A percentile compares a stretch with the other conserved stretches of the same genome.
Evolutionary conservation across 2,329 filamentous ascomycete genomes (phyloP).

Genomic region (Colletotrichum gigasporum): DNA sequence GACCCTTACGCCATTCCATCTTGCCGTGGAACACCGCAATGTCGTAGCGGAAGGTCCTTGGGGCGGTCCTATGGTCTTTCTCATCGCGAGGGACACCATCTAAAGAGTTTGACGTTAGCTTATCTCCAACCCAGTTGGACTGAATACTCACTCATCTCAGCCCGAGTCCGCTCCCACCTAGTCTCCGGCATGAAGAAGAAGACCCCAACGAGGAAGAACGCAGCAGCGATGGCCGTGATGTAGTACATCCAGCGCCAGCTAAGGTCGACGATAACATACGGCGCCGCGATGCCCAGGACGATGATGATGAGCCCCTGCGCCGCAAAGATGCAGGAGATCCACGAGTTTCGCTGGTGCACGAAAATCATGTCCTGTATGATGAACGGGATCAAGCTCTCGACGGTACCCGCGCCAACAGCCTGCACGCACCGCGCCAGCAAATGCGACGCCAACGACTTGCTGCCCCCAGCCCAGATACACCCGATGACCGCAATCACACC

Average conservation of each 20-base stretch:
- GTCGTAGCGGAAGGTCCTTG: conserved; percentile 41
- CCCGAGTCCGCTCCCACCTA: conserved; percentile 39
- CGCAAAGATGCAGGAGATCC: conserved; percentile 41
- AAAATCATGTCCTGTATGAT: conserved; percentile 49
- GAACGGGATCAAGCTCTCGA: conserved; percentile 46
- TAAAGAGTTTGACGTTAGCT: neutral
- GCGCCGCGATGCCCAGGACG: conserved; percentile 38
- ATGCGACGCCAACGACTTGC: conserved; percentile 39
- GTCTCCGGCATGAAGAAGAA: conserved; percentile 46
- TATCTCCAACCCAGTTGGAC: neutral
- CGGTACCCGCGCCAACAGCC: conserved; percentile 44
- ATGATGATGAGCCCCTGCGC: conserved; percentile 42
- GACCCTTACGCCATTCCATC: conserved; percentile 38
- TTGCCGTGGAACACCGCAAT: conserved; percentile 42
- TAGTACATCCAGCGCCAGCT: conserved; percentile 47
- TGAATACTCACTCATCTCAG: conserved; percentile 37
- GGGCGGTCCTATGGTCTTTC: neutral
- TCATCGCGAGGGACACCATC: conserved; percentile 35
- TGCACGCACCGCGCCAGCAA: conserved; percentile 43
- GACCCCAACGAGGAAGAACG: conserved; percentile 39
- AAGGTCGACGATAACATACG: conserved; percentile 40
- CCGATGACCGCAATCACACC: conserved; percentile 43
- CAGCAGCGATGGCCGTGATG: conserved; percentile 39
- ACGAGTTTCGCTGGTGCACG: conserved; percentile 46
- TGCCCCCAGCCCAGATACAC: conserved; percentile 45